Conservation (phyloP, 1,284 basidiomycete genomes). For the Porphyrellus sp. region DNA sequence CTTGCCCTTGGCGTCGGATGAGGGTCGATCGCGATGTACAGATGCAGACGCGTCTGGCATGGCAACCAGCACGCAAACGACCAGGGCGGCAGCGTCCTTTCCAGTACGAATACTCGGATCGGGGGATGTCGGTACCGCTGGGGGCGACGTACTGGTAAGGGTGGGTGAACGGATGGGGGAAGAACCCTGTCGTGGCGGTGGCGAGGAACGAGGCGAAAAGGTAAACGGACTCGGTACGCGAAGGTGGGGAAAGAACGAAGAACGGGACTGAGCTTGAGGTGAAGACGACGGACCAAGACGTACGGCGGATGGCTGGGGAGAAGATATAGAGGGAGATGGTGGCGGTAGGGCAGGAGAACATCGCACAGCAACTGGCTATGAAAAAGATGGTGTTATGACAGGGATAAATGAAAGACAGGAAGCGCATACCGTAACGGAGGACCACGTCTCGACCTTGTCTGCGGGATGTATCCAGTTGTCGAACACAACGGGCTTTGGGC, state of each 20-base stretch:
- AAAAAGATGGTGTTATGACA: not conserved
- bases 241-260: constrained; percentile 13
- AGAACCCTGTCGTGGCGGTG: not conserved
- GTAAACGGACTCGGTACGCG: constrained; percentile 3
- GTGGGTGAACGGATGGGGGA: not conserved
- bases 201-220: not conserved
- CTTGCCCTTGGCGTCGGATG: constrained; percentile 21
- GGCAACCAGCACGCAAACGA: constrained; percentile 57
- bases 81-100: constrained; percentile 8
- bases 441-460: constrained; percentile 4
- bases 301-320: not conserved
- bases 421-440: constrained; percentile 17
- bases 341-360: not conserved
- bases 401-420: not conserved
- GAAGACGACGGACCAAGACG: not conserved
- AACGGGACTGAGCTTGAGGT: not conserved
- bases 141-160: not conserved
- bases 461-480: constrained; percentile 14
- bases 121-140: not conserved
- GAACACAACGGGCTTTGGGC: constrained; percentile 20
- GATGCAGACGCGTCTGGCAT: constrained; percentile 47
- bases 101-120: not conserved
- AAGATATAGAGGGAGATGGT: not conserved
- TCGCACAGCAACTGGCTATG: constrained; percentile 22
- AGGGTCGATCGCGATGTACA: not conserved